These are phyloP conservation scores for Haematococcus lacustris DNA, from an alignment of 139 green algal genomes.

Conservation along the genomic window DNA sequence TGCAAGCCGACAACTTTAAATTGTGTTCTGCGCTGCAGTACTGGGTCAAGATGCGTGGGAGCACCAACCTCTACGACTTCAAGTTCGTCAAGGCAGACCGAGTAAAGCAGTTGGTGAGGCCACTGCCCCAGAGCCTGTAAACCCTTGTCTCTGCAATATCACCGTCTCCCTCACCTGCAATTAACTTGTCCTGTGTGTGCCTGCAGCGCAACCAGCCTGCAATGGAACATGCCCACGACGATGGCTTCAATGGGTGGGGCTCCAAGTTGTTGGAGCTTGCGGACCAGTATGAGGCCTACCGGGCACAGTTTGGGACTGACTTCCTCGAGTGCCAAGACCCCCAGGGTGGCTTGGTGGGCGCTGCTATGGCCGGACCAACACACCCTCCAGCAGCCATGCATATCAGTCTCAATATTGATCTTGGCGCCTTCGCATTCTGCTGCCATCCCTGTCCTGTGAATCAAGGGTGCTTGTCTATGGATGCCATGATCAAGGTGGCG, in stretches of 20 bases:
- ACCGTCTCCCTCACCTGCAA: neutral
- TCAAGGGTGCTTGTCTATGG: no score
- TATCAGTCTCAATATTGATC: no score
- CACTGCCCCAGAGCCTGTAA: neutral
- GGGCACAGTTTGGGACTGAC: slow-evolving; percentile 3
- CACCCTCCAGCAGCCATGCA: no score
- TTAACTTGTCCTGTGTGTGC: neutral
- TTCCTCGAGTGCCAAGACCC: neutral
- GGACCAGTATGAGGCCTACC: slow-evolving; percentile 9
- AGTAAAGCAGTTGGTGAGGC: slow-evolving; percentile 6
- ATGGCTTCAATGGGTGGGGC: slow-evolving; percentile 10
- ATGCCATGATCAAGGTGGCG: no score
- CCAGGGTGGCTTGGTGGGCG: neutral
- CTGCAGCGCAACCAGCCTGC: neutral
- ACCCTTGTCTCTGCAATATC: neutral
- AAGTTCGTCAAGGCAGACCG: neutral
- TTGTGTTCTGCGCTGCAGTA: neutral
- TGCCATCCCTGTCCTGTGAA: no score
- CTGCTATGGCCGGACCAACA: no score
- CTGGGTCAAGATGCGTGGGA: neutral
- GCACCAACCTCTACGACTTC: slow-evolving; percentile 3
- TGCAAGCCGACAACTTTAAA: neutral
- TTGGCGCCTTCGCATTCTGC: no score
- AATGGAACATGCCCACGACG: neutral
- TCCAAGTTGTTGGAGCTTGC: slow-evolving; percentile 2